Conservation (phyloP, 2,329 filamentous ascomycete species). For the Stromatinia cepivora region DNA sequence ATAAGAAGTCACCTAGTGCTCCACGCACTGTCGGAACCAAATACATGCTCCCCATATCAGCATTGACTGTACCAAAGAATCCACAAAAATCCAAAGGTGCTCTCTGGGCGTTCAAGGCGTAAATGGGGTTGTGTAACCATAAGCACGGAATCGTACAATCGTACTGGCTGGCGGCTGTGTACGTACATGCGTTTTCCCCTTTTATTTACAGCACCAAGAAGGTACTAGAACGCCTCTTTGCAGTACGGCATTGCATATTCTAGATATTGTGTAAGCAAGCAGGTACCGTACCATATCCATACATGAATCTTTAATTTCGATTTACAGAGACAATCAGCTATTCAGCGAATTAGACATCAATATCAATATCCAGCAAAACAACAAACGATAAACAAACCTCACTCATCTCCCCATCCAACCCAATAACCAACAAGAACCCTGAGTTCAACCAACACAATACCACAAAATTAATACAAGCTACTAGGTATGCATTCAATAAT, state of each 20-base stretch:
- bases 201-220: not conserved
- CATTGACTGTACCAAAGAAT: not conserved
- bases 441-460: too few relatives aligned
- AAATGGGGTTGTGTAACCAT: not conserved
- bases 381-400: not conserved
- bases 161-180: not conserved
- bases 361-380: not conserved
- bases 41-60: not conserved
- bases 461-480: too few relatives aligned
- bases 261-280: not conserved
- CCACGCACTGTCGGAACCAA: not conserved
- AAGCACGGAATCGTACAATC: not conserved
- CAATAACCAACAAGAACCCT: not conserved
- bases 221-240: slow-evolving; percentile 3
- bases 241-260: not conserved
- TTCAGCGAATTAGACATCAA: not conserved
- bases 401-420: not conserved
- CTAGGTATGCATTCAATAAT: not conserved
- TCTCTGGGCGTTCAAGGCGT: not conserved
- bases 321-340: too few relatives aligned
- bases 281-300: not conserved
- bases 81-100: not conserved
- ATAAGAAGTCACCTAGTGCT: not conserved
- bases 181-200: not conserved
- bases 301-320: too few relatives aligned